Conservation (phyloP, 768 basidiomycete genomes). For the Cystoderma amianthinum region DNA sequence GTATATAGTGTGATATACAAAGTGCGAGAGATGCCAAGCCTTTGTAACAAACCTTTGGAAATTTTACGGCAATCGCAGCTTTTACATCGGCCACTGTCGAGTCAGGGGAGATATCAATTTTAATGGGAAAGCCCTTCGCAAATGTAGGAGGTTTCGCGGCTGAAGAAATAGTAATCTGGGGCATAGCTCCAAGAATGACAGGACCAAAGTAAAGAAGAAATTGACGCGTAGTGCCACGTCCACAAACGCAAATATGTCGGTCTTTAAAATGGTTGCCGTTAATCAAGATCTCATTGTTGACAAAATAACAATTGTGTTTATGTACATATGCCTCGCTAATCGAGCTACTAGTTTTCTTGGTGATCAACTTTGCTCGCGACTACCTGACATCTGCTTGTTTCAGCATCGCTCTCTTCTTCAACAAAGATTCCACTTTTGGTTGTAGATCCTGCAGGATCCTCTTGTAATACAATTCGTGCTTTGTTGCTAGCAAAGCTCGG, state of each 20-base stretch:
- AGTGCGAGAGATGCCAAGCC: not conserved
- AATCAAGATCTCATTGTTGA: too few relatives aligned
- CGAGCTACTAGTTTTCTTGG: constrained; percentile 2
- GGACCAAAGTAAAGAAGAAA: too few relatives aligned
- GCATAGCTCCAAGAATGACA: too few relatives aligned
- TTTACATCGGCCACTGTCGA: constrained; percentile 70
- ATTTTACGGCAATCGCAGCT: constrained; percentile 40
- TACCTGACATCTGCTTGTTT: not conserved
- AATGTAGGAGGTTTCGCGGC: constrained; percentile 38
- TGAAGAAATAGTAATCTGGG: constrained; percentile 44
- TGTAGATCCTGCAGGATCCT: constrained; percentile 10
- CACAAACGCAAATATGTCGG: too few relatives aligned
- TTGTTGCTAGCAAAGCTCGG: constrained; percentile 10
- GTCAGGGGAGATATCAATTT: constrained; percentile 38
- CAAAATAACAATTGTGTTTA: too few relatives aligned
- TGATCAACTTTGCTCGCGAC: not conserved
- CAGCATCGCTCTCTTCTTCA: not conserved
- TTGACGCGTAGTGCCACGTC: too few relatives aligned
- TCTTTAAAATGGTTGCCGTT: too few relatives aligned
- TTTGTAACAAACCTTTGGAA: constrained; percentile 30
- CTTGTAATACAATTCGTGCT: constrained; percentile 38
- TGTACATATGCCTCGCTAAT: too few relatives aligned
- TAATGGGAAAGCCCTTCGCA: constrained; percentile 44
- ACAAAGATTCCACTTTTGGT: constrained; percentile 2
- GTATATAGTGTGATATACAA: not conserved